A percentile compares a stretch with the other conserved stretches of the same genome.
Evolutionary conservation across 495 filamentous ascomycete species (phyloP).

Genomic region (Aspergillus panamensis): DNA sequence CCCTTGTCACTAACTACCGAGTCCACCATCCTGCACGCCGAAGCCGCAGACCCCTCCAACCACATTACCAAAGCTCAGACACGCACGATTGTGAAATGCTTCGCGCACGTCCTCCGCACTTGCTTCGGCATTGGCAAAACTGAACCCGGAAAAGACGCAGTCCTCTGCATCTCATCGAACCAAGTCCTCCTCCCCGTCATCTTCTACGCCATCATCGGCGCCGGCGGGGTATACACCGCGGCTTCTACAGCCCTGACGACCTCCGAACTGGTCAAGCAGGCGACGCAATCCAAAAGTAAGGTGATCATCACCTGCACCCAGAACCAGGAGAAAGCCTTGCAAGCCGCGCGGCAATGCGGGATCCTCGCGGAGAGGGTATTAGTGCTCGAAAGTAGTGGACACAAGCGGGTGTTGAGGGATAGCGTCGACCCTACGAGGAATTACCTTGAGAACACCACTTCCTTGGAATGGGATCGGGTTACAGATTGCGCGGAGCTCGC

Average conservation of each 20-base stretch:
- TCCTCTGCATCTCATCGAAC: conserved; percentile 17
- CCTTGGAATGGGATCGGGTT: conserved; percentile 15
- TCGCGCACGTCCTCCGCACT: conserved; percentile 13
- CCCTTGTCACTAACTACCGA: conserved; percentile 12
- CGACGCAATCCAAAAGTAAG: conserved; percentile 9
- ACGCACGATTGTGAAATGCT: conserved; percentile 12
- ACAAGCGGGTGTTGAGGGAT: conserved; percentile 7
- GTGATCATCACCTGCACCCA: conserved; percentile 15
- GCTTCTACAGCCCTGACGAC: conserved; percentile 16
- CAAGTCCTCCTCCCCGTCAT: conserved; percentile 16
- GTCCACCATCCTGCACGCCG: conserved; percentile 17
- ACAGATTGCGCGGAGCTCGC: conserved; percentile 11
- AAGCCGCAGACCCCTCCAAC: conserved; percentile 17
- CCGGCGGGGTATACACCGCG: conserved; percentile 19
- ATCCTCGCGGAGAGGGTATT: conserved; percentile 10
- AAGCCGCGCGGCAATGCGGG: conserved; percentile 9
- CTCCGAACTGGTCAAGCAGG: conserved; percentile 11
- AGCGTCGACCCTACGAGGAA: conserved; percentile 6
- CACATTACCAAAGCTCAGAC: conserved; percentile 16
- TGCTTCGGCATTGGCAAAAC: conserved; percentile 13
- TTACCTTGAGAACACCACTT: conserved; percentile 1
- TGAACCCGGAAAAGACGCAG: conserved; percentile 13
- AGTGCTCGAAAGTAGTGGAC: conserved; percentile 16
- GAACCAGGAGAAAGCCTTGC: conserved; percentile 10
- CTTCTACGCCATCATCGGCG: conserved; percentile 16